Evolutionary conservation across 495 filamentous ascomycete genomes (phyloP).

Genomic region (Xylaria curta): DNA sequence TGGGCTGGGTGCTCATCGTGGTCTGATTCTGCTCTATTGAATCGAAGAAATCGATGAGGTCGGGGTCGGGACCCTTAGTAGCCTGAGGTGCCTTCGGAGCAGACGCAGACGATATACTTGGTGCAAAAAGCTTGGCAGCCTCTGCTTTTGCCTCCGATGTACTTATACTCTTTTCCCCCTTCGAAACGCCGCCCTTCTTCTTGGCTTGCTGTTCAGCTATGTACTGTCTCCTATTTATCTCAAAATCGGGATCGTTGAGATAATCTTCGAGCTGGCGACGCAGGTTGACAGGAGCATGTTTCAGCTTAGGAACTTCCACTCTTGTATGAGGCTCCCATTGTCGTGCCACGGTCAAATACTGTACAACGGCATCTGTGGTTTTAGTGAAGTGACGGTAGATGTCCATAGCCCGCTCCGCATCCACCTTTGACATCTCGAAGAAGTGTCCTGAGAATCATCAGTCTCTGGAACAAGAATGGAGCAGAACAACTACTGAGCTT

Average conservation of each 20-base stretch:
- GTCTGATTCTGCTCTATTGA: conserved; percentile 95
- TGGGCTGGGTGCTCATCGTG: conserved; percentile 61
- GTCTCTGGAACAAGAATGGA: conserved; percentile 22
- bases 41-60: conserved; percentile 98
- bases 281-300: conserved; percentile 93
- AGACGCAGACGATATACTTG: conserved; percentile 33
- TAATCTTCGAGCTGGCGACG: conserved; percentile 92
- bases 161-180: conserved; percentile 45
- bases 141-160: conserved; percentile 47
- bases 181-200: conserved; percentile 58
- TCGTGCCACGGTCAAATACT: conserved; percentile 84
- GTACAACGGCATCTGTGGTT: conserved; percentile 91
- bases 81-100: conserved; percentile 37
- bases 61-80: conserved; percentile 70
- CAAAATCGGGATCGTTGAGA: conserved; percentile 93
- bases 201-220: conserved; percentile 84
- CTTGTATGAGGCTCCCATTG: conserved; percentile 90
- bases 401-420: conserved; percentile 88
- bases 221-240: conserved; percentile 91
- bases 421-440: conserved; percentile 95
- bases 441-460: conserved; percentile 74
- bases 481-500: conserved; percentile 34
- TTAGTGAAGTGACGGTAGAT: conserved; percentile 94
- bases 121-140: conserved; percentile 37
- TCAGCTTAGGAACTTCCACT: conserved; percentile 94